phyloP scores from a whole-genome alignment of 352 stramenopile species.

The Phytophthora pini region DNA sequence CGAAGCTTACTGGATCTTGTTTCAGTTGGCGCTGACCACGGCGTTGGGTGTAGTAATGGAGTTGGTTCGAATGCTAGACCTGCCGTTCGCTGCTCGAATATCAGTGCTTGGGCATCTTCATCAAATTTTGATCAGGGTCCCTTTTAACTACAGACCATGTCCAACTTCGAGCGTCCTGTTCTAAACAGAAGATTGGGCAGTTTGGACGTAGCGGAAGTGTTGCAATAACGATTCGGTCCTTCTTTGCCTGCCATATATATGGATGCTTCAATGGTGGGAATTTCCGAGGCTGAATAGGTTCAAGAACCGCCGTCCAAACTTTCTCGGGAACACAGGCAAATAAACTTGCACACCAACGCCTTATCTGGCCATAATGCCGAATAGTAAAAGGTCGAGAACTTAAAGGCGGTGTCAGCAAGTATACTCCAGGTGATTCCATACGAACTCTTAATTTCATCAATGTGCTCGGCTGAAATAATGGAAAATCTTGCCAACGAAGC shows the following conservation, averaged over 20 bases:
- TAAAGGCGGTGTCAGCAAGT: neutral
- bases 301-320: neutral
- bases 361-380: neutral
- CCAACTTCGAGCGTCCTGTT: neutral
- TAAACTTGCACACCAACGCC: neutral
- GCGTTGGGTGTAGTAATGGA: neutral
- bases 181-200: neutral
- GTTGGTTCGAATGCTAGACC: neutral
- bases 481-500: neutral
- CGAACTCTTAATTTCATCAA: neutral
- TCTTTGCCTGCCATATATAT: neutral
- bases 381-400: neutral
- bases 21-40: neutral
- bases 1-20: neutral
- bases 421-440: neutral
- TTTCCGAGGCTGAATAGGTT: neutral
- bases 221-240: neutral
- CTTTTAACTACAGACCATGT: neutral
- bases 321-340: neutral
- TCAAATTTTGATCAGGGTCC: neutral
- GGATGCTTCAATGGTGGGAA: neutral
- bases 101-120: neutral
- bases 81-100: neutral
- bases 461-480: neutral
- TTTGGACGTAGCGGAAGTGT: no score